Evolutionary conservation across 2,329 filamentous ascomycete species (phyloP).

Genomic region (Eutypa lata): DNA sequence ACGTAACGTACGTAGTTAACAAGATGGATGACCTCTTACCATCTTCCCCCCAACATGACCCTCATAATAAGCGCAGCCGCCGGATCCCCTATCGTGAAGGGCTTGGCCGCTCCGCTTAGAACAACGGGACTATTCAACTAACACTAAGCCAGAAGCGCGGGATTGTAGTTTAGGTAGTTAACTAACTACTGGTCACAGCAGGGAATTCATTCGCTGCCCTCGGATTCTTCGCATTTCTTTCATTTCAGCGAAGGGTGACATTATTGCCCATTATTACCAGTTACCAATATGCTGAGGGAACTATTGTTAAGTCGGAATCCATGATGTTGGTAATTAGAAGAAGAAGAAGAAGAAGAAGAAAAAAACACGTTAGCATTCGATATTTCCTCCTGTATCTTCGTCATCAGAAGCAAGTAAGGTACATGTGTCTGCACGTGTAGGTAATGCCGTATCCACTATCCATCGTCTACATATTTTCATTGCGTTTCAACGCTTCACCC

Average conservation of each 20-base stretch:
- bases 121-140: background rate
- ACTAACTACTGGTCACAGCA: background rate
- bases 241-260: constrained; percentile 13
- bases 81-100: background rate
- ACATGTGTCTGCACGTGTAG: background rate
- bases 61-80: background rate
- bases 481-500: constrained; percentile 14
- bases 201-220: constrained; percentile 15
- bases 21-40: background rate
- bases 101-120: background rate
- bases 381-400: background rate
- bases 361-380: background rate
- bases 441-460: background rate
- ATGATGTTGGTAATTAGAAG: background rate
- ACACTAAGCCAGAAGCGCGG: constrained; percentile 1
- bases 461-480: constrained; percentile 4
- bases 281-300: background rate
- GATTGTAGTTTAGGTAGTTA: background rate
- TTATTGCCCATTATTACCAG: constrained; percentile 7
- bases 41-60: background rate
- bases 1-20: too few relatives aligned
- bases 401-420: background rate
- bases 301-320: background rate
- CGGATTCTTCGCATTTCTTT: constrained; percentile 6
- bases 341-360: too few relatives aligned